Conservation (phyloP, 371 early-diverging fungal species). For the Rhizopus stolonifer region DNA sequence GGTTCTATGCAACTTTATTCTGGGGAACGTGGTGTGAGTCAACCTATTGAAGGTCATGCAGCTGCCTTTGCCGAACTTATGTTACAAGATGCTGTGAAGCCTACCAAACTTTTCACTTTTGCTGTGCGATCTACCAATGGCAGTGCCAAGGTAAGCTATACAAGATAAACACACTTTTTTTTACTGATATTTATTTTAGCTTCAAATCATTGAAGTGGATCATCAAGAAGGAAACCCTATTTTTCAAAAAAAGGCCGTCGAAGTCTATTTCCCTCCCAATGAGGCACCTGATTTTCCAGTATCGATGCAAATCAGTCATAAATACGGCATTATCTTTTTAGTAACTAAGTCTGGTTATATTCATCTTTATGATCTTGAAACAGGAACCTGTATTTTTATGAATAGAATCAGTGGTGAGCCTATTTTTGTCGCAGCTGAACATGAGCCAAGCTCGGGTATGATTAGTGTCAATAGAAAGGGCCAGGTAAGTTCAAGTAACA, state of each 20-base stretch:
- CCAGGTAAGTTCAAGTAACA: constrained; percentile 57
- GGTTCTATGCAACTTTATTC: constrained; percentile 96
- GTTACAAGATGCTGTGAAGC: constrained; percentile 72
- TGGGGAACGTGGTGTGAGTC: constrained; percentile 89
- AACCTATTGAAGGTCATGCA: constrained; percentile 96
- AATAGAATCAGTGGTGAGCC: constrained; percentile 96
- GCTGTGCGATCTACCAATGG: constrained; percentile 79
- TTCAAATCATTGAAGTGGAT: constrained; percentile 96
- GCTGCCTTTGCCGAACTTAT: constrained; percentile 91
- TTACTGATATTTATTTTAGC: constrained; percentile 24
- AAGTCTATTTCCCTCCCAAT: constrained; percentile 95
- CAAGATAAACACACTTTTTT: not conserved
- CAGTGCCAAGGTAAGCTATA: constrained; percentile 67
- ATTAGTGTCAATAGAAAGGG: constrained; percentile 96
- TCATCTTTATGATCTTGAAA: constrained; percentile 93
- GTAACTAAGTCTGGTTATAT: constrained; percentile 98
- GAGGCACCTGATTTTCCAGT: constrained; percentile 95
- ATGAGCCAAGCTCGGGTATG: constrained; percentile 82
- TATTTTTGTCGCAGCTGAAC: constrained; percentile 95
- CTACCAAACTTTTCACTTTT: constrained; percentile 92
- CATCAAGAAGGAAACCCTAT: constrained; percentile 89
- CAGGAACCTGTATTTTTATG: constrained; percentile 92
- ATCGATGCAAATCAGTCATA: constrained; percentile 91
- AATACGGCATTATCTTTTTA: constrained; percentile 89
- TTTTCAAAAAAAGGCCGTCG: constrained; percentile 89